phyloP scores from a whole-genome alignment of 768 basidiomycete species.

The Dacryopinax primogenitus region DNA sequence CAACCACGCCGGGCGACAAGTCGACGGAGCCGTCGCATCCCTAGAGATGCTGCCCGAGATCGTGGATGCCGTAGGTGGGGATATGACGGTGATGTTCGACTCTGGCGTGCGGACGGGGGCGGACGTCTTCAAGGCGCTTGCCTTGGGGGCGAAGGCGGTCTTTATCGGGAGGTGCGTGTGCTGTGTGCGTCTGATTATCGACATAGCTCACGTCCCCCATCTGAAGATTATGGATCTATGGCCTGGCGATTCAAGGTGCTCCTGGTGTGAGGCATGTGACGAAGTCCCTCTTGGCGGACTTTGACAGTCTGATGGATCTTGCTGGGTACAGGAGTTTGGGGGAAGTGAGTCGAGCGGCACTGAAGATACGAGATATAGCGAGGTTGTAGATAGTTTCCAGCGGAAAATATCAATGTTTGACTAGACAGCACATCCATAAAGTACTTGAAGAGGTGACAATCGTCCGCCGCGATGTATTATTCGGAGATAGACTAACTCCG shows the following conservation, averaged over 20 bases:
- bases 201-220: too few species aligned
- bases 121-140: constrained; percentile 67
- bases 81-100: constrained; percentile 58
- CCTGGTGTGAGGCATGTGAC: constrained; percentile 65
- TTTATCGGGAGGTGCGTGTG: constrained; percentile 45
- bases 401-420: too few species aligned
- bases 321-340: constrained; percentile 30
- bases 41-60: constrained; percentile 59
- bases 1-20: constrained; percentile 54
- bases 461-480: too few species aligned
- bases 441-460: too few species aligned
- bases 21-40: constrained; percentile 65
- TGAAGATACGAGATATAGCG: background rate
- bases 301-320: constrained; percentile 52
- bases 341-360: constrained; percentile 6
- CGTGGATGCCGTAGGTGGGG: constrained; percentile 49
- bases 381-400: background rate
- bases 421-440: too few species aligned
- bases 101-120: constrained; percentile 72
- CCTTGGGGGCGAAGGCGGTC: constrained; percentile 73
- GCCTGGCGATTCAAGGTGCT: constrained; percentile 54
- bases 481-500: background rate
- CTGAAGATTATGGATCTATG: constrained; percentile 48
- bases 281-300: constrained; percentile 50
- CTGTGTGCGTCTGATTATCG: too few species aligned